Base-by-base conservation (phyloP, 331 rosid genomes). In the Acacia pycnantha region DNA sequence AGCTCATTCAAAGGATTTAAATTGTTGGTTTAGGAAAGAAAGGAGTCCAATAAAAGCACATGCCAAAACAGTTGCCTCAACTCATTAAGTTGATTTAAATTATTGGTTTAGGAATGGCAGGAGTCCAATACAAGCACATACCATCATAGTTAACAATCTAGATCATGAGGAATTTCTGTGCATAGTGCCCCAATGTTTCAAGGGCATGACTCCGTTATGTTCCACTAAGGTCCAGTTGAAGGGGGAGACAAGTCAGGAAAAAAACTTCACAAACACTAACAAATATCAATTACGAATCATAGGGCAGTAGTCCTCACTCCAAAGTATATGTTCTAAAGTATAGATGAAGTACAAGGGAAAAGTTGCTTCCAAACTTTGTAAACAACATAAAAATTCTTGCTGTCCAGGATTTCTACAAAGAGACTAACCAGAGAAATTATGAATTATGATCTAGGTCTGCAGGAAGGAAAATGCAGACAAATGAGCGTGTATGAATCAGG, bases 381-480 rank as follows among this genome's bases (percentile, higher is more conserved):
- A 13, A 66, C 26, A 65, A 76, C 59, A 64, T 19, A 43, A 51
- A 74, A 44, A 24, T 75, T 71, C 70, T 44, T 56, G 24, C 67
- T 56, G 56, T 73, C 71, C 62, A 12, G 73, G 53, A 59, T 81
- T 29, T 77, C 59, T 21, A 73, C 54, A 31, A 67, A 77, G 41
- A 73, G 73, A 77, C 71, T 66, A 71, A 40, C 66, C 44, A 31
- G 62, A 24, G 51, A 50, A 33, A 46, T 29, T 47, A 77, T 44
- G 40, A 72, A 56, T 22, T 40, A 77, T 65, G 58, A 72, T 76
- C 70, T 33, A 8, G 37, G 41, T 51, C 61, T 44, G 84, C 40
- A 77, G 21, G 82, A 68, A 64, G 69, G 56, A 50, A 75, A 61
- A 33, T 67, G 26, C 24, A 82, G 83, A 81, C 77, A 67, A 76